Conservation (phyloP, 2,329 filamentous ascomycete species). For the Pseudogymnoascus pannorum region DNA sequence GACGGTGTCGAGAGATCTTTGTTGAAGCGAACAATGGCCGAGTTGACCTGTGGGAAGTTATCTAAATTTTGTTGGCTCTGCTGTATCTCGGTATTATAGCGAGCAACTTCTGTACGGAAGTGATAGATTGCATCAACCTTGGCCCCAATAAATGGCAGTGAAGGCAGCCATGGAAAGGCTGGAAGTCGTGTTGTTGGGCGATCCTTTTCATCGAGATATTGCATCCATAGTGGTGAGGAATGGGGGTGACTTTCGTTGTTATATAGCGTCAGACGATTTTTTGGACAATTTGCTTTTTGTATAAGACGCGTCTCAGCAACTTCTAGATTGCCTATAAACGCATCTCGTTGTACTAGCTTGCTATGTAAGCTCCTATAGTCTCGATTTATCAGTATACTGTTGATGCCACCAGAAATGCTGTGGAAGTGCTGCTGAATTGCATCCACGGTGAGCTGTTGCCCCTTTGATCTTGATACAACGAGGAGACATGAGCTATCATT, state of each 20-base stretch:
- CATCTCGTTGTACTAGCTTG: conserved; percentile 68
- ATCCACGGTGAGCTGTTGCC: conserved; percentile 72
- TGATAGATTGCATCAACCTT: conserved; percentile 91
- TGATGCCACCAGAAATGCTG: conserved; percentile 83
- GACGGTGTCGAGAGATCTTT: conserved; percentile 72
- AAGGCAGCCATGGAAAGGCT: conserved; percentile 64
- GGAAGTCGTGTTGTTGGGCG: conserved; percentile 75
- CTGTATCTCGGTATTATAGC: conserved; percentile 82
- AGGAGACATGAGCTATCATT: conserved; percentile 74
- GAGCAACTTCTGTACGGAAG: conserved; percentile 74
- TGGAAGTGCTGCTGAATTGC: conserved; percentile 77
- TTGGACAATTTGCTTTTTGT: conserved; percentile 52
- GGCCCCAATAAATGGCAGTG: conserved; percentile 65
- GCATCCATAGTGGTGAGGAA: conserved; percentile 55
- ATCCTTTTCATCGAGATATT: conserved; percentile 47
- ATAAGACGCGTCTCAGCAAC: conserved; percentile 75
- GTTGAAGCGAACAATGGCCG: conserved; percentile 94
- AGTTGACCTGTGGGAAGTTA: conserved; percentile 80
- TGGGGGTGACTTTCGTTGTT: conserved; percentile 53
- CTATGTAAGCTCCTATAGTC: conserved; percentile 73
- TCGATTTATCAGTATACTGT: conserved; percentile 88
- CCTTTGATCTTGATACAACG: conserved; percentile 75
- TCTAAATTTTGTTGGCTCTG: conserved; percentile 75
- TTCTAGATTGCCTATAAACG: conserved; percentile 67
- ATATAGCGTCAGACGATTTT: conserved; percentile 44